These are phyloP conservation scores for Russula ochroleuca DNA, from an alignment of 768 basidiomycete species.

Conservation along the genomic window DNA sequence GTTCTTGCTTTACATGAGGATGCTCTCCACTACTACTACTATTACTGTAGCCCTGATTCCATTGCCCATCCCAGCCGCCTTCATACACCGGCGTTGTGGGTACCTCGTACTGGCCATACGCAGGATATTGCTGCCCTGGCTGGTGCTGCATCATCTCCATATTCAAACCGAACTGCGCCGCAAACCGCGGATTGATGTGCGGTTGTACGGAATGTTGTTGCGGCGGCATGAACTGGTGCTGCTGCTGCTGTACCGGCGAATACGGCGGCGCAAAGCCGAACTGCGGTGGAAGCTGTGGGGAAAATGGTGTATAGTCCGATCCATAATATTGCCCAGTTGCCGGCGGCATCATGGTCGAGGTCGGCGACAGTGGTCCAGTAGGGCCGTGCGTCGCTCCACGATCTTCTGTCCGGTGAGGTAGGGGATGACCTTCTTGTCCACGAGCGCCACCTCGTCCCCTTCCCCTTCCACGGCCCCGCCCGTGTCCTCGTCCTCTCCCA, in stretches of 20 bases:
- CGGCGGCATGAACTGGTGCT: conserved; percentile 7
- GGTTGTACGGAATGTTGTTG: conserved; percentile 54
- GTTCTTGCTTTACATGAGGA: not conserved
- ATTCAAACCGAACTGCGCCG: conserved; percentile 56
- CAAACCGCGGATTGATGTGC: conserved; percentile 81
- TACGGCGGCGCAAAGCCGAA: conserved; percentile 24
- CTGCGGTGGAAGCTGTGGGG: conserved; percentile 12
- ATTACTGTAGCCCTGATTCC: not conserved
- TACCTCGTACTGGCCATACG: conserved; percentile 19
- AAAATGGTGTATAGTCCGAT: conserved; percentile 23
- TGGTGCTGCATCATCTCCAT: conserved; percentile 32
- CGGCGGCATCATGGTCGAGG: conserved; percentile 45
- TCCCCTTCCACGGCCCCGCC: conserved; percentile 31
- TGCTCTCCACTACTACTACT: not conserved
- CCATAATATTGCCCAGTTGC: conserved; percentile 42
- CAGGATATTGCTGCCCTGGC: conserved; percentile 24
- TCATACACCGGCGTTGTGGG: conserved; percentile 9
- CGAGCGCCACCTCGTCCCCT: conserved; percentile 7
- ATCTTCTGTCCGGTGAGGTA: conserved; percentile 31
- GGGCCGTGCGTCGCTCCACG: conserved; percentile 32
- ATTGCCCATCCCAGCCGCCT: conserved; percentile 19
- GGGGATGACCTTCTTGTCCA: conserved; percentile 7
- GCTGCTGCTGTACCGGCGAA: conserved; percentile 10
- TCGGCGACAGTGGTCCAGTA: conserved; percentile 39
- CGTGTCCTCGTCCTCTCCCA: conserved; percentile 29